A percentile compares a stretch with the other conserved stretches of the same genome.
Conservation (phyloP, 768 basidiomycete species). For the Trametes coccinea region DNA sequence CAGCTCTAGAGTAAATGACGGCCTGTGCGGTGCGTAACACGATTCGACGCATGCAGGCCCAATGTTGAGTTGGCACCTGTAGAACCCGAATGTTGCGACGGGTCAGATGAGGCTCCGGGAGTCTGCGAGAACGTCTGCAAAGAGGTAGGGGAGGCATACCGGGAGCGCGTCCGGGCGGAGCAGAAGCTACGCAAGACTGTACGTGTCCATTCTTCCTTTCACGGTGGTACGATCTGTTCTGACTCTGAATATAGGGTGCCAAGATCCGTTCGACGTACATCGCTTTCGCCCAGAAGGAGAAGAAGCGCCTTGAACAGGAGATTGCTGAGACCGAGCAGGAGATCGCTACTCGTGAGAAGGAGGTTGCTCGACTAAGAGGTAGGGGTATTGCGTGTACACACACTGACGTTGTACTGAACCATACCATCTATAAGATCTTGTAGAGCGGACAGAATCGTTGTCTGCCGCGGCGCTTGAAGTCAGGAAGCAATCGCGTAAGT, state of each 20-base stretch:
- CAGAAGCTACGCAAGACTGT: constrained; percentile 81
- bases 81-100: constrained; percentile 96
- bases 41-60: not conserved
- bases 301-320: constrained; percentile 72
- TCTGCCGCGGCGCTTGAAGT: constrained; percentile 80
- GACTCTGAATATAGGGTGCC: constrained; percentile 57
- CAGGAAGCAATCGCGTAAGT: constrained; percentile 85
- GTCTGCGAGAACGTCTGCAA: constrained; percentile 78
- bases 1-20: constrained; percentile 86
- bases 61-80: not conserved
- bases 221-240: not conserved
- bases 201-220: constrained; percentile 26
- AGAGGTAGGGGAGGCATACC: constrained; percentile 69
- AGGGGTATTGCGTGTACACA: not conserved
- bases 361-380: constrained; percentile 78
- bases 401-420: not conserved
- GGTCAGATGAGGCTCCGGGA: constrained; percentile 86
- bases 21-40: constrained; percentile 76
- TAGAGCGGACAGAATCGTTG: constrained; percentile 74
- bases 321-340: constrained; percentile 55
- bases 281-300: constrained; percentile 85
- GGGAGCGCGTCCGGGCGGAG: constrained; percentile 70
- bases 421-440: constrained; percentile 54
- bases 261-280: constrained; percentile 92
- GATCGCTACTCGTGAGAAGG: constrained; percentile 62